Evolutionary conservation across 306 rosid genomes (phyloP), one percentile per base, ranked within the genome.

Genomic region (Begonia masoniana): DNA sequence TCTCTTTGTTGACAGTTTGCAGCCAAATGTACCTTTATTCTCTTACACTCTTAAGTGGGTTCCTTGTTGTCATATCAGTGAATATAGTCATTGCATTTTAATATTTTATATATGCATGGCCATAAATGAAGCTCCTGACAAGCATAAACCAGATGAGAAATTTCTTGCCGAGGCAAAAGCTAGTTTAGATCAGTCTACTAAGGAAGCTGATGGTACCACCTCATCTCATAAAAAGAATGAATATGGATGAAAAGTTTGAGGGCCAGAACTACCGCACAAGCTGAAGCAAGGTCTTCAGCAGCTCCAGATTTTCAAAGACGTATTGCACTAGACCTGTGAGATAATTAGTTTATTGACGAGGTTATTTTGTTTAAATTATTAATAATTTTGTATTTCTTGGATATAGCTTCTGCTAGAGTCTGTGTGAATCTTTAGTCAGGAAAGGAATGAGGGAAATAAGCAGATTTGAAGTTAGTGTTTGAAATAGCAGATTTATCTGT

Each of bases 161-260:
- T 89, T 85, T 71, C 74, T 85, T 26, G 85, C 91, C 0, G 78
- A 85, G 52, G 97, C 95, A 51, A 74, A 89, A 71, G 97, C 94
- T 58, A 82, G 95, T 35, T 65, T 85, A 17, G 80, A 61, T 42
- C 84, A 67, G 56, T 19, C 69, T 48, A 13, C 66, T 12, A 62
- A 61, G 47, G 75, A 72, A 17, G 58, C 72, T 43, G 84, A 31
- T 43, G 59, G 65, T 47, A 62, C 94, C 50, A 56, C 85, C 12
- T 54, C 71, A 51, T 51, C 75, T 60, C 60, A 54, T 73, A 80
- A 82, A 73, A 85, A 89, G 66, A 60, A 82, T 56, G 87, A 82
- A 70, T 89, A 80, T 21, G 45, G 49, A 47, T 7, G 39, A 31
- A 31, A 31, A 31, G 39, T 31, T 31, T 31, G 7, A 31, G 39